Evolutionary conservation across 1,284 basidiomycete species (phyloP).

Genomic region (Papiliotrema nemorosa): DNA sequence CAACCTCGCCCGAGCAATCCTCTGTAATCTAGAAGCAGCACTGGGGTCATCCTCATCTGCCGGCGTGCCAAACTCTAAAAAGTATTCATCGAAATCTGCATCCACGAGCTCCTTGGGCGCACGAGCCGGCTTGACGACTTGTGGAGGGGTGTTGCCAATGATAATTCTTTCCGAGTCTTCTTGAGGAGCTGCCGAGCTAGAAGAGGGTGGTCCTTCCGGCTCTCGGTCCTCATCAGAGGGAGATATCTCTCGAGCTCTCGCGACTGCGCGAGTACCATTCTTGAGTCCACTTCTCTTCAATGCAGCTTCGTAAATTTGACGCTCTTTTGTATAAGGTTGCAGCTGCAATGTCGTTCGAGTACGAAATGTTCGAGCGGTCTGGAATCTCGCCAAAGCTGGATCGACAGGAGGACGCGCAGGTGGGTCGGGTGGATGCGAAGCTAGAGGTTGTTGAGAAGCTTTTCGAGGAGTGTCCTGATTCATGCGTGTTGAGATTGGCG

Average conservation of each 20-base stretch:
- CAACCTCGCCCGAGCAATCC: slow-evolving; percentile 29
- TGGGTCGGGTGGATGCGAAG: background rate
- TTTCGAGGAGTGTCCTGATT: too few relatives aligned
- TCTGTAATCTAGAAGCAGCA: slow-evolving; percentile 19
- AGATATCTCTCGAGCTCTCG: slow-evolving; percentile 15
- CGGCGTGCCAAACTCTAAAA: slow-evolving; percentile 28
- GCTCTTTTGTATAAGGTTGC: slow-evolving; percentile 47
- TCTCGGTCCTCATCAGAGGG: slow-evolving; percentile 15
- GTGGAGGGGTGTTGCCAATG: slow-evolving; percentile 33
- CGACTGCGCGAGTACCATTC: slow-evolving; percentile 28
- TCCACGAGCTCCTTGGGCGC: slow-evolving; percentile 19
- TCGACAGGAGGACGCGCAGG: slow-evolving; percentile 18
- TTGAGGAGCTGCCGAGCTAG: slow-evolving; percentile 11
- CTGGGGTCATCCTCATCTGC: slow-evolving; percentile 29
- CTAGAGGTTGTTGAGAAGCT: background rate
- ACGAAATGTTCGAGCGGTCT: slow-evolving; percentile 43
- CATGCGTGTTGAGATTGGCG: too few relatives aligned
- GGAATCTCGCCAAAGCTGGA: slow-evolving; percentile 39
- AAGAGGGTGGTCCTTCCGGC: slow-evolving; percentile 14
- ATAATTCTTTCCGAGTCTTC: slow-evolving; percentile 31
- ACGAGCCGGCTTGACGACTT: slow-evolving; percentile 5
- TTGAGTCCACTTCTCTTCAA: slow-evolving; percentile 40
- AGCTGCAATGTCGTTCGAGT: slow-evolving; percentile 47
- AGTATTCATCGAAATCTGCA: slow-evolving; percentile 40
- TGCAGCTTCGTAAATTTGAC: slow-evolving; percentile 39